Conservation (phyloP, 2,329 filamentous ascomycete genomes). For the Pseudocercospora cruenta region DNA sequence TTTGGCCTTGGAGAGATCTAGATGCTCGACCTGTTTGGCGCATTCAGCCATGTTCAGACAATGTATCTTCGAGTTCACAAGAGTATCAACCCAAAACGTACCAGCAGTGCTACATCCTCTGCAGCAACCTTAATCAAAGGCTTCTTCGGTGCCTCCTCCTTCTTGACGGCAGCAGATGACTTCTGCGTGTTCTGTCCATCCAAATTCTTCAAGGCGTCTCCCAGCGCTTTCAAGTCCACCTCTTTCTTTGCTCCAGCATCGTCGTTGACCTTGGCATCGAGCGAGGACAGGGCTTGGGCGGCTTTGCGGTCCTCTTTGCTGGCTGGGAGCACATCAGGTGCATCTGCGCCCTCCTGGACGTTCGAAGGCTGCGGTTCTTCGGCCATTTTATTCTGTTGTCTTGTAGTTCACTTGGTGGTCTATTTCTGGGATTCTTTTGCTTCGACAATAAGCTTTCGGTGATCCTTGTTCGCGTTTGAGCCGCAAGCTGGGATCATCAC, state of each 20-base stretch:
- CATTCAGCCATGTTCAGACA: background rate
- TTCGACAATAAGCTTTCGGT: conserved; percentile 7
- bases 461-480: background rate
- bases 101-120: conserved; percentile 70
- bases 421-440: background rate
- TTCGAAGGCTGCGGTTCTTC: conserved; percentile 63
- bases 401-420: background rate
- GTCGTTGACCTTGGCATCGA: conserved; percentile 63
- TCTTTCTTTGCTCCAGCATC: conserved; percentile 54
- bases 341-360: conserved; percentile 63
- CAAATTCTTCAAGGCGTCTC: conserved; percentile 71
- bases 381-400: conserved; percentile 54
- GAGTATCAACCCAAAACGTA: conserved; percentile 44
- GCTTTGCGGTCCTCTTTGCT: conserved; percentile 80
- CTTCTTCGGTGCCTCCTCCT: conserved; percentile 43
- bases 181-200: conserved; percentile 46
- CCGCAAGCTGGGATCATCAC: background rate
- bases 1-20: conserved; percentile 71
- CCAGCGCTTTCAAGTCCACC: conserved; percentile 71
- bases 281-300: conserved; percentile 70
- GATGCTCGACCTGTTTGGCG: conserved; percentile 63
- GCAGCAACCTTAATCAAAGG: conserved; percentile 69
- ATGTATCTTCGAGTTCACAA: background rate
- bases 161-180: conserved; percentile 49
- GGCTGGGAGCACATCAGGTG: conserved; percentile 56